Evolutionary conservation across 1,284 basidiomycete species (phyloP).

Genomic region (Ceratorhiza oryzae-sativae): DNA sequence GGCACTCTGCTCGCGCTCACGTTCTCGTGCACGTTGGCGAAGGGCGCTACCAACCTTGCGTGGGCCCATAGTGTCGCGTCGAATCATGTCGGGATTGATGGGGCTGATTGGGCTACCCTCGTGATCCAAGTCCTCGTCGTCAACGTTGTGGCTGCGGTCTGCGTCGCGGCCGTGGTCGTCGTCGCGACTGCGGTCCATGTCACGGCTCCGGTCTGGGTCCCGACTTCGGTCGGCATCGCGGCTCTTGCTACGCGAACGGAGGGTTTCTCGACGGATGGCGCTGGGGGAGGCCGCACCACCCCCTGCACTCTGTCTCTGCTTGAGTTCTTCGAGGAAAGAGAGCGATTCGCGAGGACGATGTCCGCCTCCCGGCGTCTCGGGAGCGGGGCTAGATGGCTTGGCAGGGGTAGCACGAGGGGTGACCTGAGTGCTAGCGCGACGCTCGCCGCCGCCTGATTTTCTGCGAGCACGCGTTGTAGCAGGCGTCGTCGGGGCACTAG

Average conservation of each 20-base stretch:
- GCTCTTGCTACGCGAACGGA: conserved; percentile 30
- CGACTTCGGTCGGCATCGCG: conserved; percentile 28
- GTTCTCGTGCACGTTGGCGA: conserved; percentile 28
- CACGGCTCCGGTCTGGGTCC: conserved; percentile 1
- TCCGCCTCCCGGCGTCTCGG: neutral
- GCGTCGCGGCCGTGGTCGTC: neutral
- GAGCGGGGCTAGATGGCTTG: conserved; percentile 2
- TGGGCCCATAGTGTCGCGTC: conserved; percentile 37
- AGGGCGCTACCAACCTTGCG: conserved; percentile 33
- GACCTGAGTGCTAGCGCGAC: conserved; percentile 1
- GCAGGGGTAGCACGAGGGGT: conserved; percentile 14
- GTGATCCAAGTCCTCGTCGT: neutral
- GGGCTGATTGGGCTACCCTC: conserved; percentile 14
- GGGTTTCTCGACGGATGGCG: conserved; percentile 36
- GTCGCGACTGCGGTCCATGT: neutral
- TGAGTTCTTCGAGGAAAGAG: conserved; percentile 35
- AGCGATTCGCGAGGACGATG: conserved; percentile 30
- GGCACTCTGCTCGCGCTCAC: conserved; percentile 32
- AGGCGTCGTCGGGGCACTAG: conserved; percentile 24
- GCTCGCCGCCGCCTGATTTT: conserved; percentile 29
- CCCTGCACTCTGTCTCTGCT: conserved; percentile 29
- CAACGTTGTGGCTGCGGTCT: neutral
- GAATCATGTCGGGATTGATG: conserved; percentile 34
- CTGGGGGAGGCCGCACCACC: conserved; percentile 29
- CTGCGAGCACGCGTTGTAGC: conserved; percentile 8